These are phyloP conservation scores for Exophiala sp. DNA, from an alignment of 2,329 filamentous ascomycete species.

Conservation along the genomic window DNA sequence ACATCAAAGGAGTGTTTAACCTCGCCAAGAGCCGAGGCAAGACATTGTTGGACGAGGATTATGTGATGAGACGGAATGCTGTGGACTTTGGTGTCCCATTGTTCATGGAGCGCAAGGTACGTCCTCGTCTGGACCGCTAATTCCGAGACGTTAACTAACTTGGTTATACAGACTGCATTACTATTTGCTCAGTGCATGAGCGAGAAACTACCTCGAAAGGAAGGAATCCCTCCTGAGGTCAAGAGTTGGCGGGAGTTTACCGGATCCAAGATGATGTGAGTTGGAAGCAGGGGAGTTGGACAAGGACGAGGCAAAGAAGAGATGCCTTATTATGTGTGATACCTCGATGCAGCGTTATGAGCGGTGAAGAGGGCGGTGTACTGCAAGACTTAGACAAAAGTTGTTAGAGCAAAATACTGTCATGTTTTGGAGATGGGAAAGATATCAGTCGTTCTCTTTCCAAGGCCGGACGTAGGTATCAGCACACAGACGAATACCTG, in stretches of 20 bases:
- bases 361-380: background rate
- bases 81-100: constrained; percentile 97
- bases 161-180: constrained; percentile 66
- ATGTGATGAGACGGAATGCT: constrained; percentile 96
- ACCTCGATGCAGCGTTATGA: background rate
- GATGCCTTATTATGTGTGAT: background rate
- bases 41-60: constrained; percentile 85
- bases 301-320: background rate
- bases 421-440: background rate
- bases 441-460: background rate
- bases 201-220: constrained; percentile 82
- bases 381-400: constrained; percentile 1
- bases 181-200: constrained; percentile 96
- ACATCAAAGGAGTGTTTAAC: constrained; percentile 95
- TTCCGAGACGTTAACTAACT: constrained; percentile 31
- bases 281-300: background rate
- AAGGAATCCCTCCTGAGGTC: constrained; percentile 87
- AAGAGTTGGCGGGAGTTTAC: constrained; percentile 94
- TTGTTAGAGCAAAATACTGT: background rate
- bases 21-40: constrained; percentile 76
- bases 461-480: too few species aligned
- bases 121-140: background rate
- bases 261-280: constrained; percentile 54
- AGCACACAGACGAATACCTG: too few species aligned
- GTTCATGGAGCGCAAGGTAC: constrained; percentile 46